phyloP scores from a whole-genome alignment of 345 rosid species.

The Schrenkiella parvula region DNA sequence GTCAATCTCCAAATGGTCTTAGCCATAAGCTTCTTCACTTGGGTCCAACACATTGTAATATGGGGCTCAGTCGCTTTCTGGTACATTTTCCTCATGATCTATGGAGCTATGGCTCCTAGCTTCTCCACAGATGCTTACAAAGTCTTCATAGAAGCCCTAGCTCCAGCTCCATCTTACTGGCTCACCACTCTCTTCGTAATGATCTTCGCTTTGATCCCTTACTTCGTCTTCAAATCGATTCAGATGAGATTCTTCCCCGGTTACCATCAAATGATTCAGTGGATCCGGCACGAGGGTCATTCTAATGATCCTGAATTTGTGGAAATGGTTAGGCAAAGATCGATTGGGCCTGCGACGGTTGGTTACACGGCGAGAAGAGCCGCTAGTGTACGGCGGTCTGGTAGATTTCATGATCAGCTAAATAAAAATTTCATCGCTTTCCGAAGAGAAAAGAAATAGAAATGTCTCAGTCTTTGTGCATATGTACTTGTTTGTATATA shows the following conservation, averaged over 20 bases:
- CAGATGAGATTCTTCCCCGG: constrained; percentile 83
- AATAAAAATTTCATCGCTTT: constrained; percentile 24
- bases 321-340: constrained; percentile 75
- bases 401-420: constrained; percentile 37
- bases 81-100: constrained; percentile 83
- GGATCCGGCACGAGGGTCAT: constrained; percentile 74
- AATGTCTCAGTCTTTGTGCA: neutral
- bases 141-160: constrained; percentile 79
- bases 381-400: constrained; percentile 34
- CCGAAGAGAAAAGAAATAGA: constrained; percentile 4
- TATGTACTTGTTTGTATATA: constrained; percentile 6
- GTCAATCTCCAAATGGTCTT: constrained; percentile 94
- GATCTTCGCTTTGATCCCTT: constrained; percentile 60
- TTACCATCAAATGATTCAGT: constrained; percentile 91
- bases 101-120: constrained; percentile 70
- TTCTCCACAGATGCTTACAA: constrained; percentile 79
- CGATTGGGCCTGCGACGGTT: constrained; percentile 65
- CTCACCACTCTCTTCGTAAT: constrained; percentile 54
- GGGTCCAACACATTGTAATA: constrained; percentile 78
- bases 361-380: constrained; percentile 68
- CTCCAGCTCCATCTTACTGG: constrained; percentile 81
- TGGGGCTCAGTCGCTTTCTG: constrained; percentile 83
- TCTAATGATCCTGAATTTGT: constrained; percentile 81
- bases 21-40: constrained; percentile 82
- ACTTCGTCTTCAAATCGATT: constrained; percentile 57